Evolutionary conservation across 2,329 filamentous ascomycete genomes (phyloP), one percentile per base, ranked within the genome.

Genomic region (Colletotrichum cuscutae): DNA sequence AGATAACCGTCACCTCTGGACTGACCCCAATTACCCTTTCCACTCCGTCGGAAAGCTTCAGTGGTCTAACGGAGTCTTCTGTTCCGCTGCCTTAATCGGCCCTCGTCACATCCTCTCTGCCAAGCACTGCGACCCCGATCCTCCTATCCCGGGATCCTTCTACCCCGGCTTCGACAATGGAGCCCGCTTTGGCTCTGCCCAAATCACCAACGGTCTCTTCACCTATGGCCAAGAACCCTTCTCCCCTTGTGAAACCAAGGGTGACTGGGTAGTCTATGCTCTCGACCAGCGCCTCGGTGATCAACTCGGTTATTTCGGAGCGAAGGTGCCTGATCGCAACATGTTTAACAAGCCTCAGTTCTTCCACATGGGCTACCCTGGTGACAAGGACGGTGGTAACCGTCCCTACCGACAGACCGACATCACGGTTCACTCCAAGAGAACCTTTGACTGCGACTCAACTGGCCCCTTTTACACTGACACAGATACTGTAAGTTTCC

Each of bases 61-160:
- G 12, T 78, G 77, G 72, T 72, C 65, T 28, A 75, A 68, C 37
- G 77, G 77, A 11, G 69, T 77, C 49, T 76, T 74, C 69, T 79
- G 77, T 74, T 77, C 75, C 4, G 77, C 75, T 26, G 75, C 77
- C 19, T 66, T 79, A 28, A 71, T 79, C 65, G 78, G 78, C 5
- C 76, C 78, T n/a, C 77, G 78, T 22, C 78, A 78, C 58, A 75
- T 79, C 6, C 71, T 77, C 0, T 78, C 77, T 7, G 78, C 78
- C 4, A 74, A 73, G 49, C 78, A 79, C 71, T 79, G 77, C 70
- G 58, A 76, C 19, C 73, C 19, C 42, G 42, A 49, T 9, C 42
- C 15, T 19, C 42, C 42, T 49, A 49, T 49, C 4, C 42, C 19
- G 19, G 42, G 42, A 11, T 22, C 42, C 4, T 49, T 49, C 19